Base-by-base conservation (phyloP, 148 eudicot genomes). In the Arbutus unedo region DNA sequence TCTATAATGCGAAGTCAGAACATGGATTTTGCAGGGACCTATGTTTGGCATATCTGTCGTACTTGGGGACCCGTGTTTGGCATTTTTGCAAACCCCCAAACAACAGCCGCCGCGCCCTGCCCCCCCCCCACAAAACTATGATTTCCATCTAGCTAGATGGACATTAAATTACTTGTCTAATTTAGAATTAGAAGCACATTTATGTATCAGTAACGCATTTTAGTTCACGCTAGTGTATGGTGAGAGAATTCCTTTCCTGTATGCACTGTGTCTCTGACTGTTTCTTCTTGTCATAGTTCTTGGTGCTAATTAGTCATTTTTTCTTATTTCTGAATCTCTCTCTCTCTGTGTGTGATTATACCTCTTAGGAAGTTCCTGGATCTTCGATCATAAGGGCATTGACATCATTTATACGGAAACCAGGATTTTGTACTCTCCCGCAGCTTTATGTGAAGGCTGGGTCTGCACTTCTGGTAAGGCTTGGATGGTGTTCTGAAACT, bases 391-490 rank as follows among this genome's bases (percentile, higher is more conserved):
- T 90, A 54, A 86, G 83, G 83, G 88, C 91, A 8, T 74, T 94
- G 88, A 85, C 92, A 67, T 83, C 92, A 78, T 87, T 90, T 85
- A 57, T 92, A 72, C 92, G 91, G 45, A 88, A 89, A 83, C 90
- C 94, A 78, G 90, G 87, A 57, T 90, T 87, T 71, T 82, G 90
- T 86, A 64, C 92, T 85, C 90, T 94, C 84, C 98, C 98, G 0
- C 95, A 87, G 74, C 78, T 79, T 74, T 94, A 90, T 81, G 87
- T 90, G 67, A 92, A 78, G 86, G 95, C 98, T 85, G 99, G 98
- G 56, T 86, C 89, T 68, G 84, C 87, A 64, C 90, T 97, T 68
- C 80, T 94, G 97, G 99, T 97, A 81, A 88, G 85, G 44, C 68
- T 57, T 51, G 7, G 43, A 25, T 68, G 47, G 21, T 2, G 23